Evolutionary conservation across 805 yeast genomes (phyloP), one percentile per base, ranked within the genome.

Genomic region (Candida orba): DNA sequence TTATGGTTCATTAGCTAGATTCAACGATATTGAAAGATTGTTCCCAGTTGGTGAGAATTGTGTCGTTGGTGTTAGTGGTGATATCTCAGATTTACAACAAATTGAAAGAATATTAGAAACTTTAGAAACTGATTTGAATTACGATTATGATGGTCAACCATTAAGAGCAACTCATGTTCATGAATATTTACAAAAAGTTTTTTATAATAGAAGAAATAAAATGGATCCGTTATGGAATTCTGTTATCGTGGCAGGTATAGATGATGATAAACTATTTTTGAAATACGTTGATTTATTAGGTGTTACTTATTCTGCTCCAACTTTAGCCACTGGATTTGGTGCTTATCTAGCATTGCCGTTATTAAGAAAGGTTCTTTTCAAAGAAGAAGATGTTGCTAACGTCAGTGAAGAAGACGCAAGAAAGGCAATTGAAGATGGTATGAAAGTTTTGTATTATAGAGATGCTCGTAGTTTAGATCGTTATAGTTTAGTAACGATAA

Each of bases 151-250:
- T 59, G 77, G 87, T 60, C 72, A 79, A 69, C 35, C 76, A 52
- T 64, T 93, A 61, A 76, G 82, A 50, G 95, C 98, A n/a, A 78
- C 86, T 17, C 85, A 88, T 56, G 79, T 93, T 36, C 95, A 87
- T 64, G 91, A 86, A 60, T 93, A 89, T 63, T 70, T 93, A 52
- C 79, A 91, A 39, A 78, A 84, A 47, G 82, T 91, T 36, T 72
- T 91, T 73, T 93, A 93, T 67, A 71, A 76, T 52, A 81, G 98
- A 66, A 78, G 99, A 66, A 75, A 84, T 42, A 89, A 93, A 65
- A 82, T 93, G 91, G 79, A 93, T 62, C 99, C 99, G 22, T 72
- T 89, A 51, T 93, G 98, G 98, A 93, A 93, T 65, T 84, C 98
- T 1, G 68, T 85, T 33, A 72, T 93, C 44, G 97, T 93, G 41